A percentile compares a stretch with the other conserved stretches of the same genome.
These are phyloP conservation scores for Fusarium heterosporum DNA, from an alignment of 2,329 filamentous ascomycete genomes.

Conservation along the genomic window DNA sequence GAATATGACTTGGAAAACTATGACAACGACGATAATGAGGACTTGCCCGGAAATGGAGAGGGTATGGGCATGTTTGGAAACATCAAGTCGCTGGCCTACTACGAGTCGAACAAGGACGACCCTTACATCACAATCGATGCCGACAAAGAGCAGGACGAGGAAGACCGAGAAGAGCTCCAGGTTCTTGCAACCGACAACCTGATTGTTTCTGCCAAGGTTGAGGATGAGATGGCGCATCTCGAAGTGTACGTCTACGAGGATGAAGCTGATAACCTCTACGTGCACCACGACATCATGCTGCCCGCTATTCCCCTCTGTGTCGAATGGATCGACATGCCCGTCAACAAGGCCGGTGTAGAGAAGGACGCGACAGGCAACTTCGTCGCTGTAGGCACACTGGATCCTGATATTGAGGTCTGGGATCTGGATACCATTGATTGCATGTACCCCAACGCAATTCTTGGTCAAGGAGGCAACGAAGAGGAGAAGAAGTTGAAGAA, in stretches of 20 bases:
- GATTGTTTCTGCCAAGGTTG: constrained; percentile 90
- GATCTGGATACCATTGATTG: constrained; percentile 94
- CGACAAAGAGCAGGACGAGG: constrained; percentile 77
- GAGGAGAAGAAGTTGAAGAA: constrained; percentile 78
- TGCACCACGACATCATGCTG: constrained; percentile 99
- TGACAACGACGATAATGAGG: constrained; percentile 79
- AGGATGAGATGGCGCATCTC: constrained; percentile 95
- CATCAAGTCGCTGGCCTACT: constrained; percentile 91
- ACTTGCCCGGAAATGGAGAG: constrained; percentile 64
- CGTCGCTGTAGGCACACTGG: constrained; percentile 95
- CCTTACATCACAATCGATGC: constrained; percentile 93
- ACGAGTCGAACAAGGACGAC: constrained; percentile 93
- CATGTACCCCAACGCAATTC: constrained; percentile 98
- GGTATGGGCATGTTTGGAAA: constrained; percentile 95
- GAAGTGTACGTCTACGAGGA: constrained; percentile 99
- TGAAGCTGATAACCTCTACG: constrained; percentile 93
- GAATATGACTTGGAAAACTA: constrained; percentile 98
- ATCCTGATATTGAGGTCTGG: constrained; percentile 99
- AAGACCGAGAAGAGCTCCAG: constrained; percentile 93
- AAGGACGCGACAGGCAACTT: constrained; percentile 84
- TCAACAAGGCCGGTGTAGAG: constrained; percentile 73
- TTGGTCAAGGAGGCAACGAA: constrained; percentile 77
- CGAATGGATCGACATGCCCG: constrained; percentile 95
- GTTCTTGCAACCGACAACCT: constrained; percentile 94
- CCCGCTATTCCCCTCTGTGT: constrained; percentile 95